Conservation (phyloP, 495 filamentous ascomycete species). For the Elaphomyces granulatus region DNA sequence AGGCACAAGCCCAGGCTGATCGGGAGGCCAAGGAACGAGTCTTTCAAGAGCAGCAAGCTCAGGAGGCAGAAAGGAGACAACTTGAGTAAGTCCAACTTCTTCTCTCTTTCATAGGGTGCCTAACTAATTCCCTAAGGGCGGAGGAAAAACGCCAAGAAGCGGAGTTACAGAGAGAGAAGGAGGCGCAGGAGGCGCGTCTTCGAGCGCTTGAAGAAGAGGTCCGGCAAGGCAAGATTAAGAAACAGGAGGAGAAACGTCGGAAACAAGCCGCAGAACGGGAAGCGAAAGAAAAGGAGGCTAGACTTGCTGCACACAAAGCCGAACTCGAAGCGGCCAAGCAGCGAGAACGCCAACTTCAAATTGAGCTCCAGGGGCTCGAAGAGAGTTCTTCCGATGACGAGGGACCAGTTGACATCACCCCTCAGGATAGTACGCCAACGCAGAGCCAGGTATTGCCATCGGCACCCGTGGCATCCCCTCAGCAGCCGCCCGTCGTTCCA, state of each 20-base stretch:
- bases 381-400: slow-evolving; percentile 80
- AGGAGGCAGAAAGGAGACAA: slow-evolving; percentile 55
- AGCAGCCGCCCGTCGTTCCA: slow-evolving; percentile 30
- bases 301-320: slow-evolving; percentile 70
- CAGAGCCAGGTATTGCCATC: slow-evolving; percentile 41
- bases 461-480: slow-evolving; percentile 28
- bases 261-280: slow-evolving; percentile 78
- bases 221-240: slow-evolving; percentile 88
- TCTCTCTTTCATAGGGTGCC: slow-evolving; percentile 4
- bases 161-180: slow-evolving; percentile 63
- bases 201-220: slow-evolving; percentile 88
- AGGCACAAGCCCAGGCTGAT: slow-evolving; percentile 40
- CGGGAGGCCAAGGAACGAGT: slow-evolving; percentile 6
- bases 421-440: slow-evolving; percentile 70
- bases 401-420: slow-evolving; percentile 64
- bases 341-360: slow-evolving; percentile 73
- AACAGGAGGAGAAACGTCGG: slow-evolving; percentile 82
- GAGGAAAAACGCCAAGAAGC: slow-evolving; percentile 63
- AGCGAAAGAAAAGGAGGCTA: slow-evolving; percentile 77
- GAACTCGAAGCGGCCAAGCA: slow-evolving; percentile 86
- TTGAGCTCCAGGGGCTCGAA: slow-evolving; percentile 70
- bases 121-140: slow-evolving; percentile 36
- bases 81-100: slow-evolving; percentile 62
- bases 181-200: slow-evolving; percentile 68
- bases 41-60: slow-evolving; percentile 55